A percentile compares a stretch with the other conserved stretches of the same genome.
Evolutionary conservation across 1,139 yeast genomes (phyloP).

Genomic region (Saccharomyces hybrid): DNA sequence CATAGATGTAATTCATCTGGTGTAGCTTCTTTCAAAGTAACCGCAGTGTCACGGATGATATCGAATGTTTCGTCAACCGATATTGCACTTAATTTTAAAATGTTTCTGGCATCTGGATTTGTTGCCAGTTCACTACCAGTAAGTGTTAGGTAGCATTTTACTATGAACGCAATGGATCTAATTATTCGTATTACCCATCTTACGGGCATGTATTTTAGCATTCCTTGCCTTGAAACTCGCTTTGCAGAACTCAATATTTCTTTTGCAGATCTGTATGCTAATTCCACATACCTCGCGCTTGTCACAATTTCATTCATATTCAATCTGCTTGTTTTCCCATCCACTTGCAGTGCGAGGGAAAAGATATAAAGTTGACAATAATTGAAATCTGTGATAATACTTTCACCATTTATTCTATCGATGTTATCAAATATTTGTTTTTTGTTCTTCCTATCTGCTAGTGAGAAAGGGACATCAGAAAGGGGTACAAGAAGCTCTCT

Average conservation of each 20-base stretch:
- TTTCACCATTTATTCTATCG: constrained; percentile 53
- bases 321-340: constrained; percentile 32
- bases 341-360: constrained; percentile 66
- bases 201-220: constrained; percentile 76
- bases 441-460: constrained; percentile 25
- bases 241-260: constrained; percentile 68
- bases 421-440: constrained; percentile 34
- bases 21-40: constrained; percentile 69
- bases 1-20: constrained; percentile 87
- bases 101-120: constrained; percentile 30
- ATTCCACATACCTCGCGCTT: constrained; percentile 69
- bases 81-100: constrained; percentile 54
- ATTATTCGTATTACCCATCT: constrained; percentile 85
- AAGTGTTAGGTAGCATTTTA: constrained; percentile 69
- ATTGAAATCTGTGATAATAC: constrained; percentile 72
- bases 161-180: constrained; percentile 85
- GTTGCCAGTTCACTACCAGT: constrained; percentile 37
- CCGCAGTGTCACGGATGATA: constrained; percentile 65
- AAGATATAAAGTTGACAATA: constrained; percentile 78
- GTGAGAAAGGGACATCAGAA: constrained; percentile 7
- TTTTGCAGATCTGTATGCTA: constrained; percentile 79
- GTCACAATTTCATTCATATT: constrained; percentile 64
- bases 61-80: constrained; percentile 64
- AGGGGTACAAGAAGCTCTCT: constrained; percentile 44
- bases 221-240: constrained; percentile 56